These are phyloP conservation scores for Scleroderma bovista DNA, from an alignment of 768 basidiomycete species.

Conservation along the genomic window DNA sequence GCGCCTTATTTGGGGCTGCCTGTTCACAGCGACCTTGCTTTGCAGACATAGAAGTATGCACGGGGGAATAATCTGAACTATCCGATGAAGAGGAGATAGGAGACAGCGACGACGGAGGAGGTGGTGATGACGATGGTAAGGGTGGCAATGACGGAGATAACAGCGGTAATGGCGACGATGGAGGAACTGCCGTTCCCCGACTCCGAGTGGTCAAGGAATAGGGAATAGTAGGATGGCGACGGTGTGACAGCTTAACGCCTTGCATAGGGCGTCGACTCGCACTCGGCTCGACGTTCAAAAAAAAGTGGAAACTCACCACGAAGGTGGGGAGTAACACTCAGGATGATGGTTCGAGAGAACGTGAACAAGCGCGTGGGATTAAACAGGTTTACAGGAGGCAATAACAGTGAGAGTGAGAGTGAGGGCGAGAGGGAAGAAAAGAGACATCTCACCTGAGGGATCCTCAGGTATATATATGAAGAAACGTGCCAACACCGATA, in stretches of 20 bases:
- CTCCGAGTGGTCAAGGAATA: neutral
- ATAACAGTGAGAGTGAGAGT: too few species aligned
- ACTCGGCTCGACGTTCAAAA: conserved; percentile 43
- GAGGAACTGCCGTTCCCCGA: neutral
- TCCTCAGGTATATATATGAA: too few species aligned
- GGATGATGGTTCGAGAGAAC: neutral
- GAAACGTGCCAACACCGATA: too few species aligned
- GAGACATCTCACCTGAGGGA: too few species aligned
- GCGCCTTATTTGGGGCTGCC: neutral
- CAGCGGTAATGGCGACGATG: neutral
- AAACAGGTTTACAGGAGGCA: too few species aligned
- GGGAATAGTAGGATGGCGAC: neutral
- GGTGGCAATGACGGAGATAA: neutral
- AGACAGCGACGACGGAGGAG: neutral
- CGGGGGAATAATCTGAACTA: neutral
- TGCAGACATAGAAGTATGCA: neutral
- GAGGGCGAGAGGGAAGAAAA: too few species aligned
- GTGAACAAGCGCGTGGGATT: neutral
- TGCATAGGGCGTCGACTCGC: conserved; percentile 33
- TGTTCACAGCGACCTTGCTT: neutral
- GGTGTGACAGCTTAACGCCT: neutral
- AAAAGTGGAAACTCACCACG: conserved; percentile 40
- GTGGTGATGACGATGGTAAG: neutral
- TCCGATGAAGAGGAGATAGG: neutral
- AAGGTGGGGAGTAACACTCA: neutral